Conservation (phyloP, 2,329 filamentous ascomycete species). For the Didymella exigua region DNA sequence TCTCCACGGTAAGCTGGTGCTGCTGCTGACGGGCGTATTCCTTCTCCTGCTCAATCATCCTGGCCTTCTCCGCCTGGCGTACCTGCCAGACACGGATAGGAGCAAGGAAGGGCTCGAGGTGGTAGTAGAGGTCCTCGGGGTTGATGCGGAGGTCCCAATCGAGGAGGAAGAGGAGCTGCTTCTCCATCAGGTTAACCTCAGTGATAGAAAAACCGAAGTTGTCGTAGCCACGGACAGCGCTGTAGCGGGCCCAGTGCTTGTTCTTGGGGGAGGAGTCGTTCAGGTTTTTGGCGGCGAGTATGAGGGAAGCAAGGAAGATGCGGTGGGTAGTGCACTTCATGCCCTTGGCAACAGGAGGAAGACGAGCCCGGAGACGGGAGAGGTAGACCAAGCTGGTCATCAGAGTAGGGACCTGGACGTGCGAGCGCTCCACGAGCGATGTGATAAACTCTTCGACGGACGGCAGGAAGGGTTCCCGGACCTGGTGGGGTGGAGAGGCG, state of each 20-base stretch:
- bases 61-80: constrained; percentile 61
- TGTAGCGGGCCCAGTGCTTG: constrained; percentile 99
- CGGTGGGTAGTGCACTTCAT: constrained; percentile 96
- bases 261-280: constrained; percentile 99
- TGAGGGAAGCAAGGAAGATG: constrained; percentile 90
- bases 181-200: constrained; percentile 99
- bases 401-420: constrained; percentile 94
- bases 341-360: constrained; percentile 93
- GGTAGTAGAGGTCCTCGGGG: constrained; percentile 82
- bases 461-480: constrained; percentile 65
- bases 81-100: constrained; percentile 72
- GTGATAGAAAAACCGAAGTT: constrained; percentile 90
- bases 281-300: constrained; percentile 91
- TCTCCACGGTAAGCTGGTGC: constrained; percentile 44
- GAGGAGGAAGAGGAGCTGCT: constrained; percentile 91
- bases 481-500: constrained; percentile 61
- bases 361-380: constrained; percentile 76
- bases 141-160: constrained; percentile 92
- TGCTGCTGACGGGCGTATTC: constrained; percentile 46
- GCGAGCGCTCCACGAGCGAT: constrained; percentile 86
- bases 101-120: constrained; percentile 85
- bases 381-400: constrained; percentile 98
- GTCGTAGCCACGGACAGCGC: constrained; percentile 71
- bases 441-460: constrained; percentile 89
- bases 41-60: constrained; percentile 51